These are phyloP conservation scores for Malania oleifera DNA, from an alignment of 164 flowering plant genomes.

Conservation along the genomic window DNA sequence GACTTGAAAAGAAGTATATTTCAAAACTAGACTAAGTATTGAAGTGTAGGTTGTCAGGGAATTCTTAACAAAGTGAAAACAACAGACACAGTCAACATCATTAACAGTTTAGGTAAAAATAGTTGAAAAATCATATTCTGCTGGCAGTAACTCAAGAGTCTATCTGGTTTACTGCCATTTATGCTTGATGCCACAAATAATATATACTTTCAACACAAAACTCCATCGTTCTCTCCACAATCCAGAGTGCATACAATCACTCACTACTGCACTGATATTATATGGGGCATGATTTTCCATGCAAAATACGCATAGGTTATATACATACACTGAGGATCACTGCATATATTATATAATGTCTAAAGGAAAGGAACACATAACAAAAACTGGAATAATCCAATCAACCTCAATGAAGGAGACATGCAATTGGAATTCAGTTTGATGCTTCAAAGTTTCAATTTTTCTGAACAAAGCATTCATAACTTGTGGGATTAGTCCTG, in stretches of 20 bases:
- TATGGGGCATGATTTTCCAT: not conserved
- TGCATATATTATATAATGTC: not conserved
- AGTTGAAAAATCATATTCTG: not conserved
- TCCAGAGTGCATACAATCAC: too few species aligned
- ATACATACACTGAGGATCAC: not conserved
- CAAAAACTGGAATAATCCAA: not conserved
- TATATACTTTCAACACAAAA: not conserved
- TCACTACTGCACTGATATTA: too few species aligned
- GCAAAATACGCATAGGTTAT: not conserved
- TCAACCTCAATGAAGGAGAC: slow-evolving; percentile 97
- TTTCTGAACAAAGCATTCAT: slow-evolving; percentile 80
- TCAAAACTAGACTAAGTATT: not conserved
- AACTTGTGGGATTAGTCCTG: slow-evolving; percentile 82
- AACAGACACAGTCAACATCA: not conserved
- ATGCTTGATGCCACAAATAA: not conserved
- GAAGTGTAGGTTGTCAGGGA: not conserved
- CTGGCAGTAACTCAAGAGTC: not conserved
- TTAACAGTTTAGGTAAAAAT: not conserved
- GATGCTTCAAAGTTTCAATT: slow-evolving; percentile 69
- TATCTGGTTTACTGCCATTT: not conserved
- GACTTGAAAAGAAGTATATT: not conserved
- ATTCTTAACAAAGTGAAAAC: not conserved
- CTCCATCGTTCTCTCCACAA: too few species aligned
- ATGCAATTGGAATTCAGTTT: slow-evolving; percentile 84
- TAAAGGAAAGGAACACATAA: not conserved